Percentiles rank a stretch among this genome's conserved stretches.
Evolutionary conservation across 805 yeast species (phyloP).

Genomic region (Hagleromyces aurorensis): DNA sequence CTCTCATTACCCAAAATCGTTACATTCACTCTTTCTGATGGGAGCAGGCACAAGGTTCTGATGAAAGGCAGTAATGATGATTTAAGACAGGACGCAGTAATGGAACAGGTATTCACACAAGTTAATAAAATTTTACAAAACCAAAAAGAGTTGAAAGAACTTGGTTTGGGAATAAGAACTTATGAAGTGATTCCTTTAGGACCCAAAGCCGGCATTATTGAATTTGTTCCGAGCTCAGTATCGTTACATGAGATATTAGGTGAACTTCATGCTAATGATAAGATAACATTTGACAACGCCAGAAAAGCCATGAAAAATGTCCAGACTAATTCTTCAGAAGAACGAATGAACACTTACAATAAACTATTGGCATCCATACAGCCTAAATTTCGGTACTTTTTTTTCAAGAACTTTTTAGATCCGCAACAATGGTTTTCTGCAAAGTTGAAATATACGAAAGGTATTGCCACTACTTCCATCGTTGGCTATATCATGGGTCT

Average conservation of each 20-base stretch:
- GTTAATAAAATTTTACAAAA: slow-evolving; percentile 59
- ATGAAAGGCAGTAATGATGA: slow-evolving; percentile 88
- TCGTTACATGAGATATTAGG: slow-evolving; percentile 62
- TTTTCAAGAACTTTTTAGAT: slow-evolving; percentile 54
- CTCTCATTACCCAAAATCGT: slow-evolving; percentile 81
- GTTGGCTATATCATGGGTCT: slow-evolving; percentile 84
- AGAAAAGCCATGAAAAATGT: slow-evolving; percentile 53
- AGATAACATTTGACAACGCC: slow-evolving; percentile 47
- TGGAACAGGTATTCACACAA: slow-evolving; percentile 93
- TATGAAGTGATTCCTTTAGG: slow-evolving; percentile 89
- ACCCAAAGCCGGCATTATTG: slow-evolving; percentile 79
- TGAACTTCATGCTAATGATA: slow-evolving; percentile 53
- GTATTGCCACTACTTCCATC: slow-evolving; percentile 78
- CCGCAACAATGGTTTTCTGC: slow-evolving; percentile 71
- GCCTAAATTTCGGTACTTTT: slow-evolving; percentile 68
- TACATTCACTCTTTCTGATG: slow-evolving; percentile 47
- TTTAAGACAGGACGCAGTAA: slow-evolving; percentile 88
- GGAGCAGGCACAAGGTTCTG: slow-evolving; percentile 48
- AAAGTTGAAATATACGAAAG: slow-evolving; percentile 58
- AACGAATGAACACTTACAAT: slow-evolving; percentile 39
- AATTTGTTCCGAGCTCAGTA: slow-evolving; percentile 72
- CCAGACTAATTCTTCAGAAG: slow-evolving; percentile 39
- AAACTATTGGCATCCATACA: slow-evolving; percentile 42
- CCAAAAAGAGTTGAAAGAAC: slow-evolving; percentile 47
- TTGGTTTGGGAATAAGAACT: slow-evolving; percentile 63